Base-by-base conservation (phyloP, 495 filamentous ascomycete species). In the Podospora anserina region DNA sequence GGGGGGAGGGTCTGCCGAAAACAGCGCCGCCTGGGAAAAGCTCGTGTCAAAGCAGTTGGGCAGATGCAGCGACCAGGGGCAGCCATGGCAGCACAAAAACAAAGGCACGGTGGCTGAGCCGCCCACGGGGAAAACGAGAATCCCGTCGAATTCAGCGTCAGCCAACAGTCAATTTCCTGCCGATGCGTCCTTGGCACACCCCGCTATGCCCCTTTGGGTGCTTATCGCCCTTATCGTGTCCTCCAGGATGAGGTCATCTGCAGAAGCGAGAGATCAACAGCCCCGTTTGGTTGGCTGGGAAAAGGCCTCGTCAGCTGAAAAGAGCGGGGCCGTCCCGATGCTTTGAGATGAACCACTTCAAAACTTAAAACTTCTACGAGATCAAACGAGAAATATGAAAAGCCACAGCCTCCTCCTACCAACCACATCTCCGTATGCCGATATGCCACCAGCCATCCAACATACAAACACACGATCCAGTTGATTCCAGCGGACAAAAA, bases 231-330 rank as follows among this genome's bases (percentile, higher is more conserved):
- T 44, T 20, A 32, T 63, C 61, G 61, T 4, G 39, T 1, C 18
- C 30, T 2, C 15, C 28, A 63, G 61, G n/a, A 63, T 63, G 61
- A 63, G 61, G 32, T 63, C 61, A 63, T 63, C 30, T 63, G 61
- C 32, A 23, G 15, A 44, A 63, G 34, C 61, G 28, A 44, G 30
- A 63, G 30, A 28, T 20, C 59, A 61, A 30, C 26, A 16, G 23
- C 23, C 11, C 23, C 23, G 18, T 32, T 9, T 32, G 16, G 30
- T 61, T 61, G 59, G 59, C 23, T 30, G 59, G 59, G 34, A 28
- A 30, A 30, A 27, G 59, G 19, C 59, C 59, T 34, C 61, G 61
- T 44, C 61, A 63, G 61, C 61, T 59, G 56, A 20, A 23, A 23
- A 23, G 4, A 23, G 6, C 19, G 59, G 59, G 59, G 27, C 23